Conservation (phyloP, 345 rosid species). For the Ceriops decandra region DNA sequence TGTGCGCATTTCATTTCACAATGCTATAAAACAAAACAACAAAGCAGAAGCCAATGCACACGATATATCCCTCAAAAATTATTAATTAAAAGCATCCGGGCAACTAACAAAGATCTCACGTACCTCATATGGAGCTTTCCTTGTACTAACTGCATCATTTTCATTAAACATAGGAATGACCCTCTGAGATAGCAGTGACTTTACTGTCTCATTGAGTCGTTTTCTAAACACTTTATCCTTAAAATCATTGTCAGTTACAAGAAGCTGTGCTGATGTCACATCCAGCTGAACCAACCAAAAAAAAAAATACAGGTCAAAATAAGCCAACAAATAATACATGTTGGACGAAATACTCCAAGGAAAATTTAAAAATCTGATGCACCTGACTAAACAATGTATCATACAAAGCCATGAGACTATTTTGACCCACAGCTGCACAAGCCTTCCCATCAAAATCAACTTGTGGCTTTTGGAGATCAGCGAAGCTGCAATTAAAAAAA, state of each 20-base stretch:
- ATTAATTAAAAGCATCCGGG: no score
- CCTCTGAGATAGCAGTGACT: constrained; percentile 52
- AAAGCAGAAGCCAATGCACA: no score
- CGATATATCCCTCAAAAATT: no score
- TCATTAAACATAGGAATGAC: constrained; percentile 86
- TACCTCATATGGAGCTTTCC: constrained; percentile 94
- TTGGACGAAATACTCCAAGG: no score
- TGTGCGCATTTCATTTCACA: no score
- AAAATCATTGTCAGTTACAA: constrained; percentile 79
- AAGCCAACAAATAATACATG: no score
- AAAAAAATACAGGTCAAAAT: neutral
- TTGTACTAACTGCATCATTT: constrained; percentile 89
- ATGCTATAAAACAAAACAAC: no score
- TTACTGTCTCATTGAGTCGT: constrained; percentile 69
- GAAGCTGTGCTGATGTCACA: constrained; percentile 77
- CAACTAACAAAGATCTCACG: neutral
- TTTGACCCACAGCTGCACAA: constrained; percentile 25
- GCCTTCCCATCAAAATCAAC: constrained; percentile 18
- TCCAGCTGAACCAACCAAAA: constrained; percentile 55
- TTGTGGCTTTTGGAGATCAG: constrained; percentile 24
- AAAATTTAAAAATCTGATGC: neutral
- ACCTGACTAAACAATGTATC: constrained; percentile 20
- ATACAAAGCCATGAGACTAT: constrained; percentile 21
- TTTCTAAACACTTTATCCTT: constrained; percentile 66
- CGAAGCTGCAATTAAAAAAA: constrained; percentile 9